Evolutionary conservation across 352 stramenopile genomes (phyloP), one percentile per base, ranked within the genome.

Genomic region (Phytophthora tubulina): DNA sequence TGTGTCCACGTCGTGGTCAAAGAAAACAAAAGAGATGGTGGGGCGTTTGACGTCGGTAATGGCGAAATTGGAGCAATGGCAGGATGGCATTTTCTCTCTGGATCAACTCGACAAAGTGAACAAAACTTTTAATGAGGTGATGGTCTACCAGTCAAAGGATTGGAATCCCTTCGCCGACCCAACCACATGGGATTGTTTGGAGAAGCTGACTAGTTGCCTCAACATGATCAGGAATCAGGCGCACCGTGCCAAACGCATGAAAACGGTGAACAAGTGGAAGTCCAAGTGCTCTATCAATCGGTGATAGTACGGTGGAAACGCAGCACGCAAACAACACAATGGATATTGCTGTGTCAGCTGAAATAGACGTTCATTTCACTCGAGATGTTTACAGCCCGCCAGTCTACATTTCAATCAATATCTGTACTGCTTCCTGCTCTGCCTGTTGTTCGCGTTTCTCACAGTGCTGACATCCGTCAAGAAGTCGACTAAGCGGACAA

Each of bases 81-180:
- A 75, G 33, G 63, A 73, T 39, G 75, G 75, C 0, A 70, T 73
- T 63, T 82, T 82, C 33, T 69, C 71, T 30, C 15, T 79, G 5
- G 53, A 72, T 51, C 75, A 82, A 59, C 6, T 82, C 0, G 67
- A 79, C 51, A 72, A 75, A 33, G 30, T 56, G 44, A 48, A 78
- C 0, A 66, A 75, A 33, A 30, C 1, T 8, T 9, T 78, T 30
- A 58, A 45, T 17, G 36, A 44, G 0, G 42, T 81, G 1, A 32
- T 73, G 11, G 54, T 50, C 3, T 78, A 67, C 51, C n/a, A 39
- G 6, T 67, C 52, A 14, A 72, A 52, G 45, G 49, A 70, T 6
- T 78, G 63, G 63, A 57, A 72, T 39, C 45, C 60, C 3, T 35
- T 54, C 31, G 8, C 45, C n/a, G 67, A 78, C 14, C 14, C 49